Base-by-base conservation (phyloP, 768 basidiomycete species). In the Mycena leptocephala region DNA sequence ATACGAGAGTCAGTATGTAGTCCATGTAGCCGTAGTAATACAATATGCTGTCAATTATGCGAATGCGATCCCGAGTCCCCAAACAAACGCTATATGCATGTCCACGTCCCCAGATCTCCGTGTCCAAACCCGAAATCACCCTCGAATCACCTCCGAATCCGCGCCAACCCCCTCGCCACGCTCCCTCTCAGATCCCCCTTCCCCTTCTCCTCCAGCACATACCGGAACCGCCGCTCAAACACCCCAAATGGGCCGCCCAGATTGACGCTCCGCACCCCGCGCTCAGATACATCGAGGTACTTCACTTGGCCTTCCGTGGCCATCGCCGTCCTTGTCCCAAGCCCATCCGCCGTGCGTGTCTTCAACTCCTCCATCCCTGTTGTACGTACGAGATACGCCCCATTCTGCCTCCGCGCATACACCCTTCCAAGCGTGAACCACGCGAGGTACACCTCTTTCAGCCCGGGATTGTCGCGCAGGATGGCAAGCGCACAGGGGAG, bases 181-280 rank as follows among this genome's bases (percentile, higher is more conserved):
- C 69, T 46, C 41, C 56, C 55, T 8, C 56, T 39, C 18, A 55
- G n/a, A 6, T 32, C 30, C 24, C 35, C 35, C 35, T 37, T 37
- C n/a, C 37, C 8, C 63, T 30, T 37, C 26, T 51, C 33, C n/a
- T 68, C 51, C 51, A 69, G 10, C 10, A 26, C 3, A 72, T 72
- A 72, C 64, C 65, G 63, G 18, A 67, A 74, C 6, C 64, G 37
- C 6, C 72, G 63, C 26, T 66, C 64, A 46, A 66, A 74, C 53
- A 61, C 55, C 28, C 64, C 64, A 2, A n/a, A n/a, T n/a, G n/a
- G n/a, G n/a, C 72, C 64, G 9, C 72, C 72, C 37, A 67, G 8
- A 10, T 11, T 1, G 22, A n/a, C 33, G 39, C 55, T n/a, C 11
- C 72, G 63, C 41, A 46, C 22, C 30, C 72, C 65, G 43, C 72